phyloP scores from a whole-genome alignment of 2,329 filamentous ascomycete genomes.

The Sporothrix inflata region DNA sequence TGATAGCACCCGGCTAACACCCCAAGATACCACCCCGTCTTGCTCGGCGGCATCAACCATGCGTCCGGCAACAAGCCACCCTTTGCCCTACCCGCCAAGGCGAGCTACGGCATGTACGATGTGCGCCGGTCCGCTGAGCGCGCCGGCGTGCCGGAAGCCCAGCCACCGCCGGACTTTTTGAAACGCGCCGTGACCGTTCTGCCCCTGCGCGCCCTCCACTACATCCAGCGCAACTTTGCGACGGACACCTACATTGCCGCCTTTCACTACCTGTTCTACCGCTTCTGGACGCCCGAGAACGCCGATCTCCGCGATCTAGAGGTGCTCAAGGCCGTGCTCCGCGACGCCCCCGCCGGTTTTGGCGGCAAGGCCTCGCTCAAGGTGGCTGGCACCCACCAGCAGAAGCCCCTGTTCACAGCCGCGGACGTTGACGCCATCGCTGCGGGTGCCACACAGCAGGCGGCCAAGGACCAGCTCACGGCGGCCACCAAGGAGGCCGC shows the following conservation, averaged over 20 bases:
- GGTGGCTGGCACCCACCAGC: background rate
- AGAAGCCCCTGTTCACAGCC: slow-evolving; percentile 49
- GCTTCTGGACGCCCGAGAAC: slow-evolving; percentile 65
- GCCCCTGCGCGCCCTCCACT: slow-evolving; percentile 67
- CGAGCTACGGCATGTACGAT: slow-evolving; percentile 55
- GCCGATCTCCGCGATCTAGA: slow-evolving; percentile 62
- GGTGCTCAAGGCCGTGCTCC: slow-evolving; percentile 49
- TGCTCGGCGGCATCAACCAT: slow-evolving; percentile 69
- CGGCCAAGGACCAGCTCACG: slow-evolving; percentile 50
- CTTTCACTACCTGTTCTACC: slow-evolving; percentile 59
- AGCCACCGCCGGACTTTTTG: slow-evolving; percentile 51
- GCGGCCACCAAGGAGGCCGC: slow-evolving; percentile 64
- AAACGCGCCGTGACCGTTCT: slow-evolving; percentile 50
- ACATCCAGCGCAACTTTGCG: slow-evolving; percentile 64
- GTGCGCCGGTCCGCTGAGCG: slow-evolving; percentile 45
- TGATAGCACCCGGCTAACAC: slow-evolving; percentile 42
- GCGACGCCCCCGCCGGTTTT: slow-evolving; percentile 39
- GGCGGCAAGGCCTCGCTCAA: background rate
- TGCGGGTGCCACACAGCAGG: slow-evolving; percentile 51
- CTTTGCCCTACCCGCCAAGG: slow-evolving; percentile 71
- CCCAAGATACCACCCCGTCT: slow-evolving; percentile 66
- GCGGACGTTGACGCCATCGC: slow-evolving; percentile 61
- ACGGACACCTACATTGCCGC: slow-evolving; percentile 53
- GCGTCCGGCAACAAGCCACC: slow-evolving; percentile 72
- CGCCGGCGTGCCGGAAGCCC: slow-evolving; percentile 44